Conservation (phyloP, 2,329 filamentous ascomycete species). For the Trematosphaeria pertusa region DNA sequence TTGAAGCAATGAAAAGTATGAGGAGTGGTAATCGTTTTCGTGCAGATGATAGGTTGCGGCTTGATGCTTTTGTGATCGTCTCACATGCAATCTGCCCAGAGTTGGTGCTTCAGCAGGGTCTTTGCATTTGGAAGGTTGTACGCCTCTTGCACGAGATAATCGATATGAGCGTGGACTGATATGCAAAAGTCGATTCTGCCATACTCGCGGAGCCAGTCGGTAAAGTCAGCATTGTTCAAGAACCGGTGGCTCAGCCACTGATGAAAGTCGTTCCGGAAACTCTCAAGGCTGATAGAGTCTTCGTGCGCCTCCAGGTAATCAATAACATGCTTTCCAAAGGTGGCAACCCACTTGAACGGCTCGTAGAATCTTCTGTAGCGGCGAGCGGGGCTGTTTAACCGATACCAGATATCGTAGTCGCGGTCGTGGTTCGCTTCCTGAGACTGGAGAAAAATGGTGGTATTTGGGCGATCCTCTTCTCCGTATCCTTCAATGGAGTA, state of each 20-base stretch:
- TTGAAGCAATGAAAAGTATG: slow-evolving; percentile 71
- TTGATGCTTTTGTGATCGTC: slow-evolving; percentile 13
- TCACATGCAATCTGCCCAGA: slow-evolving; percentile 61
- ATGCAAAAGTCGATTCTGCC: slow-evolving; percentile 66
- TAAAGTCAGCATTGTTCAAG: slow-evolving; percentile 50
- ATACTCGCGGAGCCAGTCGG: slow-evolving; percentile 60
- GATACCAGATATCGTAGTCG: slow-evolving; percentile 66
- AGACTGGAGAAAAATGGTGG: slow-evolving; percentile 72
- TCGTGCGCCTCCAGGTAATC: slow-evolving; percentile 62
- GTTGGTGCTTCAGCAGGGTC: slow-evolving; percentile 44
- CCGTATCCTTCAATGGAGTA: slow-evolving; percentile 74
- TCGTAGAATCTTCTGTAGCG: slow-evolving; percentile 69
- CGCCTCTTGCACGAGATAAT: slow-evolving; percentile 72
- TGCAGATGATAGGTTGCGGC: slow-evolving; percentile 22
- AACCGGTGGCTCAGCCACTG: slow-evolving; percentile 63
- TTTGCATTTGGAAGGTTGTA: slow-evolving; percentile 54
- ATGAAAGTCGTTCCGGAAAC: slow-evolving; percentile 66
- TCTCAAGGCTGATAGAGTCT: slow-evolving; percentile 55
- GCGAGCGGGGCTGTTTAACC: slow-evolving; percentile 60
- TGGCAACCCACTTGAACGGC: slow-evolving; percentile 73
- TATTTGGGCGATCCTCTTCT: slow-evolving; percentile 51
- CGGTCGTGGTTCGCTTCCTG: slow-evolving; percentile 27
- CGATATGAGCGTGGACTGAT: slow-evolving; percentile 64
- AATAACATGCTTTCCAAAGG: slow-evolving; percentile 74
- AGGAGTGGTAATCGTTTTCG: slow-evolving; percentile 71